Conservation (phyloP, 768 basidiomycete genomes). For the Crucibulum laeve region DNA sequence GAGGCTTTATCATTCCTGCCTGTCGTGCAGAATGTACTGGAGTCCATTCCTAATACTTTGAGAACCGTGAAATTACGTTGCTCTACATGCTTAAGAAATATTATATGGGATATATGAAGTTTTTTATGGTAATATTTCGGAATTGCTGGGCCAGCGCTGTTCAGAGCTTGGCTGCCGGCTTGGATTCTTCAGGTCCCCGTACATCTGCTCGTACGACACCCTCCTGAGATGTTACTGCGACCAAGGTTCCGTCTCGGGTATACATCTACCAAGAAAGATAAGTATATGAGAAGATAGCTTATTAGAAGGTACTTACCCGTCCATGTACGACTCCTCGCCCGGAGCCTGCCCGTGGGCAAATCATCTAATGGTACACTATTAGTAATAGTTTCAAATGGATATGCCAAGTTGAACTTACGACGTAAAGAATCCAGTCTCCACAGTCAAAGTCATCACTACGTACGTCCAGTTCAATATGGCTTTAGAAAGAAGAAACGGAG, state of each 20-base stretch:
- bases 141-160: constrained; percentile 26
- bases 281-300: constrained; percentile 2
- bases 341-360: constrained; percentile 56
- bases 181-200: constrained; percentile 31
- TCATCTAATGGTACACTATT: constrained; percentile 38
- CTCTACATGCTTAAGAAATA: too few relatives aligned
- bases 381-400: constrained; percentile 1
- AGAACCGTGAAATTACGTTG: too few relatives aligned
- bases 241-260: constrained; percentile 56
- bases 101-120: not conserved
- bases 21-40: too few relatives aligned
- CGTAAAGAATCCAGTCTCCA: constrained; percentile 78
- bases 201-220: constrained; percentile 66
- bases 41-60: too few relatives aligned
- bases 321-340: constrained; percentile 72
- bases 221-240: constrained; percentile 80
- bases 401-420: constrained; percentile 40
- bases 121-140: not conserved
- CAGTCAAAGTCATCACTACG: constrained; percentile 69
- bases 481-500: not conserved
- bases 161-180: constrained; percentile 15
- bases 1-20: too few relatives aligned
- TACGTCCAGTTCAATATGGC: not conserved
- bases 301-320: constrained; percentile 38
- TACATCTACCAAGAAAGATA: constrained; percentile 47